These are phyloP conservation scores for Rhodotorula taiwanensis DNA, from an alignment of 768 basidiomycete species.

Conservation along the genomic window DNA sequence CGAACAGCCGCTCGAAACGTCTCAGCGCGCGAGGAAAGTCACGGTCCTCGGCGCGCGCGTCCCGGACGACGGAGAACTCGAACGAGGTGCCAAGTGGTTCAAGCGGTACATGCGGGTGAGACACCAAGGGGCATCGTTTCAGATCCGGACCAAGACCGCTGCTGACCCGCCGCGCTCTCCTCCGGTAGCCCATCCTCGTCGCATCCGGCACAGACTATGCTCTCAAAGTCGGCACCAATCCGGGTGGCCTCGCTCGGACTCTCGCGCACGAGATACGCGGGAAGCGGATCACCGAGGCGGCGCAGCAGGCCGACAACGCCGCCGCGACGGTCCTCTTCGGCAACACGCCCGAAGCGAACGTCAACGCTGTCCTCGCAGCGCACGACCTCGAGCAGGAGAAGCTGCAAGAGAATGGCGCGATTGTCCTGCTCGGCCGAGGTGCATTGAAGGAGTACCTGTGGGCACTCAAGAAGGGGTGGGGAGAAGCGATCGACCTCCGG, in stretches of 20 bases:
- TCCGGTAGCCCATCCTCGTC: slow-evolving; percentile 73
- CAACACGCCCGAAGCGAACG: slow-evolving; percentile 46
- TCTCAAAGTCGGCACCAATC: slow-evolving; percentile 67
- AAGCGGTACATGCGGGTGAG: slow-evolving; percentile 86
- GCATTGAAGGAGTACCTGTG: slow-evolving; percentile 92
- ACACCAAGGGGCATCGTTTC: neutral
- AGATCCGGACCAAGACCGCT: neutral
- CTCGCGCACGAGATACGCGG: slow-evolving; percentile 66
- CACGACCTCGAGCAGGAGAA: slow-evolving; percentile 52
- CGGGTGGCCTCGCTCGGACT: slow-evolving; percentile 74
- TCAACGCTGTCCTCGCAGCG: slow-evolving; percentile 50
- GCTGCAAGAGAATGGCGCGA: slow-evolving; percentile 58
- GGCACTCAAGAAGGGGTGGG: slow-evolving; percentile 72
- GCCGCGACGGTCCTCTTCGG: slow-evolving; percentile 37
- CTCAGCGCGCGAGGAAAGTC: slow-evolving; percentile 68
- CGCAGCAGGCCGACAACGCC: slow-evolving; percentile 47
- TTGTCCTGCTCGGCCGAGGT: slow-evolving; percentile 76
- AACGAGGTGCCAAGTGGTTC: slow-evolving; percentile 78
- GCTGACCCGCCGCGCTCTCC: slow-evolving; percentile 16
- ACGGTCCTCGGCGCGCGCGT: slow-evolving; percentile 82
- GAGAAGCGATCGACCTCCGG: slow-evolving; percentile 55
- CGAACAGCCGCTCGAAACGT: slow-evolving; percentile 58
- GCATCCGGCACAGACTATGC: slow-evolving; percentile 92
- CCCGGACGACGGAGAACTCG: slow-evolving; percentile 90
- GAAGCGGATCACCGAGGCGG: slow-evolving; percentile 59